Evolutionary conservation across 1,284 basidiomycete genomes (phyloP).

Genomic region (Inonotus obliquus): DNA sequence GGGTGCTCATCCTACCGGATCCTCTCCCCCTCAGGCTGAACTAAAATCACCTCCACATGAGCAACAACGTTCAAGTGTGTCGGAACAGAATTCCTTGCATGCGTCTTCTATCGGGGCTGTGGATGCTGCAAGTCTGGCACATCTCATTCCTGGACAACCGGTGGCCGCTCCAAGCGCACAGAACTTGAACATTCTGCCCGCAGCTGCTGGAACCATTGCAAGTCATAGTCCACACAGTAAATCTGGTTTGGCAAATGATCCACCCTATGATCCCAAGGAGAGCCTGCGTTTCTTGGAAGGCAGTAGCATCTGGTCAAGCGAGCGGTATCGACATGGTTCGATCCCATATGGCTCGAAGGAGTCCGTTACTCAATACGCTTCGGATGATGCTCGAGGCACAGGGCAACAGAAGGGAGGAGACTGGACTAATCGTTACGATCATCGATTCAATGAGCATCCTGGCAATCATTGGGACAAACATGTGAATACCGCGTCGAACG

Average conservation of each 20-base stretch:
- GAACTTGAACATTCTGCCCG: background rate
- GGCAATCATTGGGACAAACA: background rate
- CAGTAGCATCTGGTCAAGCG: background rate
- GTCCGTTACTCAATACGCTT: slow-evolving; percentile 1
- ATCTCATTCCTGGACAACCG: background rate
- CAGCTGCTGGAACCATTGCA: slow-evolving; percentile 1
- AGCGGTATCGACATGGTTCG: background rate
- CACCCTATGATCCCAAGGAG: slow-evolving; percentile 17
- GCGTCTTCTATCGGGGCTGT: background rate
- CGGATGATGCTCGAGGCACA: background rate
- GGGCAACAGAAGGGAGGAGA: background rate
- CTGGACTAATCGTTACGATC: background rate
- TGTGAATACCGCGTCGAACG: background rate
- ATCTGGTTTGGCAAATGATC: slow-evolving; percentile 11
- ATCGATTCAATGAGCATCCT: slow-evolving; percentile 12
- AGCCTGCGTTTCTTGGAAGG: background rate
- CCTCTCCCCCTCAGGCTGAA: background rate
- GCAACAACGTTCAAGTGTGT: background rate
- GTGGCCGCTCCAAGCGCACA: background rate
- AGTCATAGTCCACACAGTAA: background rate
- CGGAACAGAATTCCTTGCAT: background rate
- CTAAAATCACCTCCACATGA: background rate
- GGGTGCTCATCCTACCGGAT: background rate
- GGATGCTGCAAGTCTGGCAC: slow-evolving; percentile 1
- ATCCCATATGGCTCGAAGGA: slow-evolving; percentile 3